phyloP scores from a whole-genome alignment of 1,139 yeast genomes.

The Yamadazyma diospyri region DNA sequence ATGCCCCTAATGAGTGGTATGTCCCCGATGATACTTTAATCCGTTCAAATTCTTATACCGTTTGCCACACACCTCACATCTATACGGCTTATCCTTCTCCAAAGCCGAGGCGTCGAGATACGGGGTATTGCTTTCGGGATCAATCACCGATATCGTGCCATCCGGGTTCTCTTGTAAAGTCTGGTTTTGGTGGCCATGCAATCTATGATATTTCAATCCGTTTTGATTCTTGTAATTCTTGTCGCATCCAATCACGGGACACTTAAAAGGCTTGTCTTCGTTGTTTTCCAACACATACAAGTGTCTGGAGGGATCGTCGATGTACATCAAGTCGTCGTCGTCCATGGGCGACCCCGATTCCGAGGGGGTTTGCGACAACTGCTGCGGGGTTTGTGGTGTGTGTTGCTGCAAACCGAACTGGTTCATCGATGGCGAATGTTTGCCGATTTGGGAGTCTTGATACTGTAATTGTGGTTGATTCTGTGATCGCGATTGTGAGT shows the following conservation, averaged over 20 bases:
- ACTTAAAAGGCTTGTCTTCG: conserved; percentile 91
- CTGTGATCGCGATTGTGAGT: conserved; percentile 5
- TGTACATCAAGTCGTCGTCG: conserved; percentile 52
- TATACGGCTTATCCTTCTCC: conserved; percentile 96
- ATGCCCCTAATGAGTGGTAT: conserved; percentile 81
- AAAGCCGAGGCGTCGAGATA: conserved; percentile 89
- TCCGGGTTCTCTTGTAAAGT: conserved; percentile 86
- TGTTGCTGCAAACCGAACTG: conserved; percentile 16
- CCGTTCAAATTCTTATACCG: conserved; percentile 95
- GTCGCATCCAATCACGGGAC: conserved; percentile 98
- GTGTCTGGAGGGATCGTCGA: conserved; percentile 92
- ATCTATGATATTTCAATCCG: conserved; percentile 91
- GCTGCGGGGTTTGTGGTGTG: conserved; percentile 17
- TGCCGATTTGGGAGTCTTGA: neutral
- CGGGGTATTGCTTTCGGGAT: conserved; percentile 89
- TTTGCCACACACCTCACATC: conserved; percentile 98
- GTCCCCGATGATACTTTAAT: conserved; percentile 94
- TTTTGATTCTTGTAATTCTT: conserved; percentile 96
- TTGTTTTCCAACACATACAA: conserved; percentile 88
- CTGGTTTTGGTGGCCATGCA: conserved; percentile 97
- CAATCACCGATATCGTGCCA: conserved; percentile 88
- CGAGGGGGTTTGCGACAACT: conserved; percentile 16
- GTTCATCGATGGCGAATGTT: conserved; percentile 17
- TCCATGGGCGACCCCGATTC: conserved; percentile 26
- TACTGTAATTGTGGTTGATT: conserved; percentile 9